Evolutionary conservation across 768 basidiomycete genomes (phyloP), one percentile per base, ranked within the genome.

Genomic region (Albatrellus ellisii): DNA sequence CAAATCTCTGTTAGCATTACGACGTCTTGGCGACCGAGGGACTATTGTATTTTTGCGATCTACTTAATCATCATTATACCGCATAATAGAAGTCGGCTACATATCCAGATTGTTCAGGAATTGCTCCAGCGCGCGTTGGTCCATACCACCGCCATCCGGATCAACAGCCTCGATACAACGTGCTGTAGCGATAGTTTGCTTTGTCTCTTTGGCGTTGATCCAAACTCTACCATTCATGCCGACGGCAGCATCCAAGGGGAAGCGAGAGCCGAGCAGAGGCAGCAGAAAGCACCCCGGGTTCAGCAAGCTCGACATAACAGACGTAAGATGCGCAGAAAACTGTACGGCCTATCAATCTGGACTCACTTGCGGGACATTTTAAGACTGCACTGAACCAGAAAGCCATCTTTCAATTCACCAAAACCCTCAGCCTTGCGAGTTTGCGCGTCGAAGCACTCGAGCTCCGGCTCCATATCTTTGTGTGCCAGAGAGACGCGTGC

Each of bases 391-490:
- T 73, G 69, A 7, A 84, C 67, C 46, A 95, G 56, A 52, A 94
- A 84, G 1, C 94, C 94, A 6, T 80, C 85, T 49, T 86, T 90
- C 27, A 99, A 69, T 51, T 92, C 91, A 1, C 95, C 95, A 52
- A 86, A 97, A 0, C 90, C 94, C 46, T 88, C 87, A 1, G 90
- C 66, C 60, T 95, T 98, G 48, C 77, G 79, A 20, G 87, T 89
- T 52, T 90, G 83, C 2, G 89, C 86, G 54, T 97, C 88, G 52
- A 95, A 88, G 58, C 95, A 99, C 56, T 95, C 90, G 7, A 99
- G 65, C 55, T 99, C 95, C 1, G 95, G 92, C 42, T 99, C 95
- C 86, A 97, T 92, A 58, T 98, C 92, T 54, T 90, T 86, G 55
- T 92, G 89, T 4, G 95, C 91, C 17, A 94, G 65, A 11, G 90